Conservation (phyloP, 768 basidiomycete genomes). For the Suillus subaureus region DNA sequence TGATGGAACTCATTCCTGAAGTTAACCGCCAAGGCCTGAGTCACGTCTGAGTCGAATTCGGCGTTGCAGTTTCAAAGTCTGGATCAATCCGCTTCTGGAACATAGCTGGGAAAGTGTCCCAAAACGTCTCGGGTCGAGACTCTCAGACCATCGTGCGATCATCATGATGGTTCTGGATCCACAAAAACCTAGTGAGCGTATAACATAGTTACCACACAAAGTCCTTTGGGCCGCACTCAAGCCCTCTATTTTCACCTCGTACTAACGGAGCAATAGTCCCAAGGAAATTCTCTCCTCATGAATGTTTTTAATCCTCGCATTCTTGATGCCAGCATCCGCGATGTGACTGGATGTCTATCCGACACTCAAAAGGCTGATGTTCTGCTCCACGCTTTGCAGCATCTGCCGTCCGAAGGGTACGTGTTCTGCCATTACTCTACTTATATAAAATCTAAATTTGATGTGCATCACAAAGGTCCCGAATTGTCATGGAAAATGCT, state of each 20-base stretch:
- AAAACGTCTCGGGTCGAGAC: background rate
- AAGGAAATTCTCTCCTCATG: slow-evolving; percentile 38
- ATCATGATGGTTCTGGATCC: background rate
- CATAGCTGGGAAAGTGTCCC: no score
- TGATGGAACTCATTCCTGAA: no score
- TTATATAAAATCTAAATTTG: slow-evolving; percentile 5
- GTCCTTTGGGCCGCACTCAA: background rate
- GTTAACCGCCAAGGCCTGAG: no score
- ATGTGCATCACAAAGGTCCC: slow-evolving; percentile 38
- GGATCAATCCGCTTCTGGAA: no score
- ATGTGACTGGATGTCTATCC: slow-evolving; percentile 57
- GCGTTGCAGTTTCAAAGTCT: no score
- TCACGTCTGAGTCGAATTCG: no score
- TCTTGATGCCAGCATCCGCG: slow-evolving; percentile 74
- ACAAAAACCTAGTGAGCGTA: background rate
- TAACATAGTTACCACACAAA: background rate
- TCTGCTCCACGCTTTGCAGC: slow-evolving; percentile 80
- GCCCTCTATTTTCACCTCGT: background rate
- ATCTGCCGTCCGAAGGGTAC: slow-evolving; percentile 71
- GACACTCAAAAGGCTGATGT: slow-evolving; percentile 72
- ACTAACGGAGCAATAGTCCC: background rate
- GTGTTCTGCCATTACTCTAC: slow-evolving; percentile 33
- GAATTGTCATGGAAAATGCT: slow-evolving; percentile 72
- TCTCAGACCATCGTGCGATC: no score
- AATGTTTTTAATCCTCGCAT: slow-evolving; percentile 77